Evolutionary conservation across 352 stramenopile species (phyloP), one percentile per base, ranked within the genome.

Genomic region (Globisporangium barbulae): DNA sequence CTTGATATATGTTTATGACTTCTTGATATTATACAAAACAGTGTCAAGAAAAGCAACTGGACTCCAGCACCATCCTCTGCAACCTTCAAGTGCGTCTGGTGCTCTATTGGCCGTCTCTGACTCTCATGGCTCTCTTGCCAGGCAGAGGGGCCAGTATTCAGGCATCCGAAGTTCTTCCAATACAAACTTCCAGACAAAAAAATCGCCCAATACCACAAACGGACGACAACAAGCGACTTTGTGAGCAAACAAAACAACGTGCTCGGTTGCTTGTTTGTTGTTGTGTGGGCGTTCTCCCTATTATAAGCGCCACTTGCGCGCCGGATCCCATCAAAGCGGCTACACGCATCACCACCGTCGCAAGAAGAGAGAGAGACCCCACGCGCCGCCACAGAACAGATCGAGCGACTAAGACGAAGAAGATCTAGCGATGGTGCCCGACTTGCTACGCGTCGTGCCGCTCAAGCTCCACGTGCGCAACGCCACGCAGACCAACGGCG

Each of bases 401-500:
- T 25, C 22, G 30, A 31, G 2, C 19, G 7, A 30, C 10, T 53
- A 42, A 19, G 6, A 58, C 12, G 5, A 33, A 41, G 37, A 22
- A 21, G 9, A 30, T 35, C 10, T 41, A 31, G 7, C 39, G 31
- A 70, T 70, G 64, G 41, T 65, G 57, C 64, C 64, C 37, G 64
- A 70, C 8, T 47, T 72, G 37, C 49, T 72, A 41, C 63, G 63
- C 48, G 54, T 62, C 67, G 50, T 67, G 65, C 79, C 79, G 63
- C 79, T 88, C 53, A 85, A 85, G 63, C 59, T 88, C 31, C 76
- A 85, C 49, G 79, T 88, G 65, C 74, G 79, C 70, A 84, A 78
- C 58, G 76, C 73, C 49, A 88, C 79, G 13, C 79, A 88, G 52
- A 78, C 71, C 7, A 79, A 81, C 33, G 75, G 69, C 55, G 76